phyloP scores from a whole-genome alignment of 805 yeast species.

The Sugiyamaella chiloensis region DNA sequence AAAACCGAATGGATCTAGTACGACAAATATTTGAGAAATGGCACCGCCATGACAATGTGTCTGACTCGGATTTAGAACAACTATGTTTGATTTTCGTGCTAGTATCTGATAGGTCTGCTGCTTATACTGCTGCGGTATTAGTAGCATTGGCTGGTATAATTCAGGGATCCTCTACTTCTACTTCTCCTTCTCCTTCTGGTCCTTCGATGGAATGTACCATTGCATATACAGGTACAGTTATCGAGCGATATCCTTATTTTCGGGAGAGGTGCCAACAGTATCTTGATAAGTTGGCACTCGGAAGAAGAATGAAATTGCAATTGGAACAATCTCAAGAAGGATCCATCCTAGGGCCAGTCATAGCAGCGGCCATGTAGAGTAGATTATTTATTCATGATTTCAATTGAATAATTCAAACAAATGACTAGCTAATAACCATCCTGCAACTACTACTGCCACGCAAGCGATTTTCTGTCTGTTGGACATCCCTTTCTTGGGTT shows the following conservation, averaged over 20 bases:
- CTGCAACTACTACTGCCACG: slow-evolving; percentile 17
- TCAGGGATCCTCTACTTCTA: slow-evolving; percentile 10
- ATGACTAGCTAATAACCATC: slow-evolving; percentile 20
- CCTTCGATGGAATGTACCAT: slow-evolving; percentile 23
- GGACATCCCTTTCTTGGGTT: slow-evolving; percentile 5
- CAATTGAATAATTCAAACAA: not conserved
- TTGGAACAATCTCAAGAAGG: slow-evolving; percentile 22
- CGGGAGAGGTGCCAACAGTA: slow-evolving; percentile 28
- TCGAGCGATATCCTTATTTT: slow-evolving; percentile 33
- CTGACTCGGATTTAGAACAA: slow-evolving; percentile 24
- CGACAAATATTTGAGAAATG: slow-evolving; percentile 21
- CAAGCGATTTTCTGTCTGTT: slow-evolving; percentile 17
- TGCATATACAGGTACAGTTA: slow-evolving; percentile 34
- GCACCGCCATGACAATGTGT: slow-evolving; percentile 10
- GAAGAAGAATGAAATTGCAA: slow-evolving; percentile 18
- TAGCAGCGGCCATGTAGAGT: slow-evolving; percentile 26
- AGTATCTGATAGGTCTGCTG: slow-evolving; percentile 35
- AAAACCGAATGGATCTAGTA: slow-evolving; percentile 23
- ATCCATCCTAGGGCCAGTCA: slow-evolving; percentile 28
- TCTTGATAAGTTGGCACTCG: slow-evolving; percentile 21
- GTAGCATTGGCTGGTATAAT: slow-evolving; percentile 27
- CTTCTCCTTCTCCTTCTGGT: not conserved
- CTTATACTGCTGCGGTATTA: slow-evolving; percentile 31
- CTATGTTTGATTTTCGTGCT: slow-evolving; percentile 26
- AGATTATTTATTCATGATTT: not conserved